Conservation (phyloP, 371 early-diverging fungal species). For the Dipsacomyces acuminosporus region DNA sequence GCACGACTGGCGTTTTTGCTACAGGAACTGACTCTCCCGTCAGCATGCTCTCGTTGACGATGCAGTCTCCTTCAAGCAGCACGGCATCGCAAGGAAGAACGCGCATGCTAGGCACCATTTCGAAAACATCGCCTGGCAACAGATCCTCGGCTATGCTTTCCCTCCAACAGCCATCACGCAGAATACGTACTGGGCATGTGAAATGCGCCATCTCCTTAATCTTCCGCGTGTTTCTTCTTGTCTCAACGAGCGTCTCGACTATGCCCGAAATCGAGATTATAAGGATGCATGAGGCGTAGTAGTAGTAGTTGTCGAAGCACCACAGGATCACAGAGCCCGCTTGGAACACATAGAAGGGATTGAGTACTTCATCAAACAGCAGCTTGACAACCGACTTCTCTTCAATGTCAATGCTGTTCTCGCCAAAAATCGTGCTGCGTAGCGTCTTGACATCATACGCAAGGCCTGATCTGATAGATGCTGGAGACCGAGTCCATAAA, state of each 20-base stretch:
- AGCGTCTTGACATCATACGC: constrained; percentile 53
- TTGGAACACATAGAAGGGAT: constrained; percentile 96
- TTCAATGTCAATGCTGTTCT: constrained; percentile 75
- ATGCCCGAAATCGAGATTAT: constrained; percentile 71
- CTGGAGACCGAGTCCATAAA: constrained; percentile 41
- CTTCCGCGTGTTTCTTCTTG: constrained; percentile 60
- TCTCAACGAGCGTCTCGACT: constrained; percentile 76
- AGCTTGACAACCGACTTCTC: constrained; percentile 71
- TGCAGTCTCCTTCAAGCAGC: constrained; percentile 94
- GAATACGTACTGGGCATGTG: constrained; percentile 71
- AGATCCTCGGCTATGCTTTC: constrained; percentile 75
- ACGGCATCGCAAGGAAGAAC: constrained; percentile 92
- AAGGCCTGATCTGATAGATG: constrained; percentile 51
- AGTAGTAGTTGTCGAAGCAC: constrained; percentile 90
- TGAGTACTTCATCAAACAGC: constrained; percentile 81
- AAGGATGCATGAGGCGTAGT: constrained; percentile 91
- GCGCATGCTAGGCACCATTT: constrained; percentile 60
- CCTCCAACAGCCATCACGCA: constrained; percentile 52
- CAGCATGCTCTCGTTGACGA: constrained; percentile 98
- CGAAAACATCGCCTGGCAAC: constrained; percentile 93
- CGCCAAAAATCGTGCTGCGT: constrained; percentile 74
- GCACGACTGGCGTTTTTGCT: constrained; percentile 40
- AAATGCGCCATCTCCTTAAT: constrained; percentile 86
- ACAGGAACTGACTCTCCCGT: constrained; percentile 92
- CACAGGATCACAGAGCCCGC: constrained; percentile 85